Conservation (phyloP, 2,329 filamentous ascomycete genomes). For the Alternaria triticimaculans region DNA sequence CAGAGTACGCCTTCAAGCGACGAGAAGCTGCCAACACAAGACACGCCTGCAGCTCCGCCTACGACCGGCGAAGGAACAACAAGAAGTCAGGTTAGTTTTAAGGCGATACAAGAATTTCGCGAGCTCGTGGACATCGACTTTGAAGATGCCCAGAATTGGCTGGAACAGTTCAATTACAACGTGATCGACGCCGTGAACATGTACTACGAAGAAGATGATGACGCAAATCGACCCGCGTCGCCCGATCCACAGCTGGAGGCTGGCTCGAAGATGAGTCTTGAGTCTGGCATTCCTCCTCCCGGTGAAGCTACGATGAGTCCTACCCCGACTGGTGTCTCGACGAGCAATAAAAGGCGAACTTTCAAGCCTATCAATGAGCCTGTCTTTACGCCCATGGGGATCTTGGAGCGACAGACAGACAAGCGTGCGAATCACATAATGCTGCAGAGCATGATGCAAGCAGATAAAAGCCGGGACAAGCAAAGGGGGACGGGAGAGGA, state of each 20-base stretch:
- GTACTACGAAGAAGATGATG: background rate
- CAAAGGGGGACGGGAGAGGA: background rate
- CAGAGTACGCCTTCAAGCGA: background rate
- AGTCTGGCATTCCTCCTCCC: background rate
- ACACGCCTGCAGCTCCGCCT: background rate
- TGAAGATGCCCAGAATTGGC: background rate
- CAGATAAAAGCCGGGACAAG: background rate
- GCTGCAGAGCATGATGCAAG: background rate
- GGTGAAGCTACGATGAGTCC: background rate
- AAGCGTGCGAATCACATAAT: background rate
- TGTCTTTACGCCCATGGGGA: background rate
- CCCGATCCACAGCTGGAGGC: background rate
- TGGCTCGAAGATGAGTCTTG: background rate
- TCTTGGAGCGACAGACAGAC: background rate
- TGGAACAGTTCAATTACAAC: background rate
- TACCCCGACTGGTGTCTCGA: background rate
- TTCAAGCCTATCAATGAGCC: background rate
- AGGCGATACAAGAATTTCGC: background rate
- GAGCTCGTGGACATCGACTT: background rate
- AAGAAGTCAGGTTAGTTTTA: background rate
- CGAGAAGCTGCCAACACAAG: background rate
- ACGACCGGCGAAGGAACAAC: background rate
- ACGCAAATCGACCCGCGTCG: too few relatives aligned
- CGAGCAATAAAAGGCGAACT: background rate
- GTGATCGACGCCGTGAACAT: background rate